Conservation (phyloP, 257 asterid species). For the Nicotiana paniculata region DNA sequence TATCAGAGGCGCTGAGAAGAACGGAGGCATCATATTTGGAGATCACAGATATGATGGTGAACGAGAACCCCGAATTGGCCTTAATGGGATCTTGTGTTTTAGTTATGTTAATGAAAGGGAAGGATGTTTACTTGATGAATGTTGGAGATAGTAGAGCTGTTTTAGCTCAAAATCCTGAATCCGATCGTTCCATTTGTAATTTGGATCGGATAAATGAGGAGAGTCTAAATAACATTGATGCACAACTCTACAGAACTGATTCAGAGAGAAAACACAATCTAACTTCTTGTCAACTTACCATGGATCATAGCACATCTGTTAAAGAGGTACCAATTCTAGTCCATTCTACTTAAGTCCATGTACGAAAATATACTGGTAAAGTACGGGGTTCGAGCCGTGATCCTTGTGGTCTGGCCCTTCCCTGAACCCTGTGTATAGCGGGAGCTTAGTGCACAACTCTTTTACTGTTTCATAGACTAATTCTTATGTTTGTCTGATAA, state of each 20-base stretch:
- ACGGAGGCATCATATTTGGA: conserved; percentile 79
- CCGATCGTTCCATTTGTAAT: conserved; percentile 33
- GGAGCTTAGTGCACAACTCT: too few species aligned
- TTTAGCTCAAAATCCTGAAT: conserved; percentile 47
- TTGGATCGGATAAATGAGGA: conserved; percentile 19
- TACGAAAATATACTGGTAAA: too few species aligned
- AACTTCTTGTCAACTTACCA: conserved; percentile 67
- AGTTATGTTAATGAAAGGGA: conserved; percentile 91
- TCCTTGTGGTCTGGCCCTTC: too few species aligned
- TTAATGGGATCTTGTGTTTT: conserved; percentile 95
- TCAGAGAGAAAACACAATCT: conserved; percentile 43
- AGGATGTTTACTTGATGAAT: conserved; percentile 83
- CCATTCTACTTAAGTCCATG: neutral
- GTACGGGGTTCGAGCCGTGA: too few species aligned
- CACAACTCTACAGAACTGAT: conserved; percentile 43
- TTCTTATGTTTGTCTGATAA: neutral
- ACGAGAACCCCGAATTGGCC: conserved; percentile 82
- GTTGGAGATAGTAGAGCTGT: conserved; percentile 95
- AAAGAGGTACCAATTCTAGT: conserved; percentile 50
- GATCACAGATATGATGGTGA: conserved; percentile 63
- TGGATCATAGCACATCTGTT: conserved; percentile 75
- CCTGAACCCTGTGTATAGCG: too few species aligned
- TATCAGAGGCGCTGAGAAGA: conserved; percentile 71
- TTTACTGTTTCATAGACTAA: neutral
- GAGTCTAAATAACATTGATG: conserved; percentile 23